phyloP scores from a whole-genome alignment of 2,329 filamentous ascomycete genomes.

The Exophiala calicioides region DNA sequence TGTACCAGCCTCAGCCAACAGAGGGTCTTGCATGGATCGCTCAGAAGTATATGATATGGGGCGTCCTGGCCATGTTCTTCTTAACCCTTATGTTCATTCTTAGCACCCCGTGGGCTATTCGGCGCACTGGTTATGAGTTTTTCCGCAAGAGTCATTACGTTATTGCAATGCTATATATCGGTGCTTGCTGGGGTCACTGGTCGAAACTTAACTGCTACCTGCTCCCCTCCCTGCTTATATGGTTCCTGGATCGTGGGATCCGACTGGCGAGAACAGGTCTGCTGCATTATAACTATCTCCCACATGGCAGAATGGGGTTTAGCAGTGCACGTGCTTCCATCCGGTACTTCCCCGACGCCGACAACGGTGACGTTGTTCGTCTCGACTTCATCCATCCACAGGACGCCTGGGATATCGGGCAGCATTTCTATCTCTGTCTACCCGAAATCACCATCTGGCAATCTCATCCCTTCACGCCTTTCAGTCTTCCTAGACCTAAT shows the following conservation, averaged over 20 bases:
- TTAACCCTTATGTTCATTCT: conserved; percentile 63
- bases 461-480: conserved; percentile 69
- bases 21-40: conserved; percentile 59
- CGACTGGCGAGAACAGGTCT: conserved; percentile 60
- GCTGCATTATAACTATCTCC: conserved; percentile 60
- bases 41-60: conserved; percentile 72
- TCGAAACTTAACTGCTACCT: conserved; percentile 66
- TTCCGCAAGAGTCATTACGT: conserved; percentile 75
- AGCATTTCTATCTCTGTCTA: conserved; percentile 73
- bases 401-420: conserved; percentile 63
- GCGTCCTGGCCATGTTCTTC: conserved; percentile 67
- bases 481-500: conserved; percentile 50
- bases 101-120: conserved; percentile 61
- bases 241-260: conserved; percentile 63
- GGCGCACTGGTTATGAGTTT: conserved; percentile 71
- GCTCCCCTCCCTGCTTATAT: conserved; percentile 64
- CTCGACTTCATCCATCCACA: conserved; percentile 66
- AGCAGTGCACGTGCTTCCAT: conserved; percentile 54
- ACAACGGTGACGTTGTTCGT: conserved; percentile 64
- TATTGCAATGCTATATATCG: conserved; percentile 72
- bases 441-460: conserved; percentile 68
- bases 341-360: conserved; percentile 56
- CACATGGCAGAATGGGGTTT: conserved; percentile 54
- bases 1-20: conserved; percentile 72
- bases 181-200: conserved; percentile 77